Evolutionary conservation across 2,329 filamentous ascomycete genomes (phyloP), one percentile per base, ranked within the genome.

Genomic region (Zelopaecilomyces penicillatus): DNA sequence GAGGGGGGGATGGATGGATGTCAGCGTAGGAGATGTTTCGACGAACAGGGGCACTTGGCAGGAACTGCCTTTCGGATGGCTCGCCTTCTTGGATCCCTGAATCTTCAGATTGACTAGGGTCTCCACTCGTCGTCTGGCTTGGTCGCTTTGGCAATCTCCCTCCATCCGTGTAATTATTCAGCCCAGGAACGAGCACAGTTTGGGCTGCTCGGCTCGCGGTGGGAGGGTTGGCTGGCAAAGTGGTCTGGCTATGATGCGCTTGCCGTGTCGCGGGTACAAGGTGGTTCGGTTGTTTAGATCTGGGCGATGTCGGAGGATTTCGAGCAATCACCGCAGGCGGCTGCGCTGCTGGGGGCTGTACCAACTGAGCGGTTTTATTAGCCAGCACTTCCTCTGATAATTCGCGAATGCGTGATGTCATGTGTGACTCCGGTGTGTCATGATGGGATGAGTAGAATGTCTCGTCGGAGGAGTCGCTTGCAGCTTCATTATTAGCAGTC

Each of bases 361-460:
- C 28, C 10, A 34, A 37, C 50, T 54, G 31, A 51, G 48, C 34
- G 48, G 38, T 44, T 52, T 19, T 19, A 19, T 19, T 19, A 19
- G 19, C 19, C 19, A 19, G 54, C 6, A 45, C 45, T 37, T 66
- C 63, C 53, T 63, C 63, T 48, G 64, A 63, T 49, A 61, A 60
- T 54, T 61, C 76, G 71, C 60, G 78, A 67, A 69, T 56, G 46
- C 68, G 69, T 29, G 71, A 67, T 34, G 69, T 68, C 47, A 69
- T 66, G 41, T 67, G 69, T 30, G 71, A 74, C 45, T 78, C 73
- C 48, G 78, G 78, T 52, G 89, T 95, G 63, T 90, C 86, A 71
- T 90, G 83, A 69, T 85, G 87, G 67, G 90, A 96, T 54, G 91
- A 96, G 72, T 97, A 96, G 66, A 95, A 95, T 35, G 89, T 93